Conservation (phyloP, 2,329 filamentous ascomycete species). For the Arthrobotrys megalospora region DNA sequence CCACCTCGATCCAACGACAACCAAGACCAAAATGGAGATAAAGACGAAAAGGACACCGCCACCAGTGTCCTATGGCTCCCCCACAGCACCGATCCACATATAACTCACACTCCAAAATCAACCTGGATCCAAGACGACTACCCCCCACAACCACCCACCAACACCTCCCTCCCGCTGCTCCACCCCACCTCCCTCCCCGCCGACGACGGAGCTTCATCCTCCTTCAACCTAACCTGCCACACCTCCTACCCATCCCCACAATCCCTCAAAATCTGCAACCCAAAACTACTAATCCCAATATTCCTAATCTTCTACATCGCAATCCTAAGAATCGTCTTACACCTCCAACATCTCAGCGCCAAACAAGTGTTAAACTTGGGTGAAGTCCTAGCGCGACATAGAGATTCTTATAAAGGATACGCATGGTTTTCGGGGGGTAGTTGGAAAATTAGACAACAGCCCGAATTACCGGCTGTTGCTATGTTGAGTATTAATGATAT, state of each 20-base stretch:
- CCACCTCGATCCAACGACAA: background rate
- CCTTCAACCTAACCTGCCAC: slow-evolving; percentile 34
- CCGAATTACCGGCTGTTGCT: slow-evolving; percentile 32
- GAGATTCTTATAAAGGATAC: slow-evolving; percentile 39
- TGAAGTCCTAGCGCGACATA: slow-evolving; percentile 27
- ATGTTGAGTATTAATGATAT: slow-evolving; percentile 27
- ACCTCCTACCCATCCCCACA: slow-evolving; percentile 19
- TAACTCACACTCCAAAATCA: slow-evolving; percentile 30
- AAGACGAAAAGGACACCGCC: background rate
- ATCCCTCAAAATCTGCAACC: slow-evolving; percentile 25
- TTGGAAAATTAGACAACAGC: slow-evolving; percentile 51
- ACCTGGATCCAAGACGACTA: slow-evolving; percentile 55
- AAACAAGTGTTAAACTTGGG: slow-evolving; percentile 42
- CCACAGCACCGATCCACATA: slow-evolving; percentile 1
- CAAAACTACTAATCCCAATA: slow-evolving; percentile 7
- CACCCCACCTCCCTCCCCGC: background rate
- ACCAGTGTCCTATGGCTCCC: background rate
- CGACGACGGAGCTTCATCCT: too few relatives aligned
- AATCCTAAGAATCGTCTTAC: slow-evolving; percentile 19
- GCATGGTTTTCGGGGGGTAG: slow-evolving; percentile 37
- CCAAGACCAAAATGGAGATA: background rate
- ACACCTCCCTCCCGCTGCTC: background rate
- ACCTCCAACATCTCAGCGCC: slow-evolving; percentile 39
- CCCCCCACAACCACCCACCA: slow-evolving; percentile 3
- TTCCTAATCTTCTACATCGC: slow-evolving; percentile 40